Base-by-base conservation (phyloP, 2,329 filamentous ascomycete species). In the Cladophialophora bantiana region DNA sequence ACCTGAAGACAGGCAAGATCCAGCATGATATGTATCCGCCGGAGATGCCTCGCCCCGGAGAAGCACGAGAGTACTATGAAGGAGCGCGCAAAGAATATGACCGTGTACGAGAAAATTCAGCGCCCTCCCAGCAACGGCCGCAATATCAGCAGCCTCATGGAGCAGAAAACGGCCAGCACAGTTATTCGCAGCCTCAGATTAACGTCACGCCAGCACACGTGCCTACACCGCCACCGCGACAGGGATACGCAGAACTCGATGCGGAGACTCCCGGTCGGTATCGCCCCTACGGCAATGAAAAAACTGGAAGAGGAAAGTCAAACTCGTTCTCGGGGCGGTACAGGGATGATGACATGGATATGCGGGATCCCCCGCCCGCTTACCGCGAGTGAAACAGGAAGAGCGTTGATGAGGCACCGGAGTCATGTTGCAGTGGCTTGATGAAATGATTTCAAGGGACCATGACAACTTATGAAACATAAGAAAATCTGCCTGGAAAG, bases 21-120 rank as follows among this genome's bases (percentile, higher is more conserved):
- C 68, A 67, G 35, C 57, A 70, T 40, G 65, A 70, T 60, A 67
- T 71, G 67, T 64, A 62, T 42, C 70, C 70, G 18, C 70, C 70
- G 6, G 70, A 71, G 57, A 68, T 68, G 67, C 35, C 40, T 18
- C 54, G 55, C n/a, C n/a, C 34, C 4, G 53, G 50, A 15, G 62
- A 59, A 35, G 56, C 62, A n/a, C 40, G 59, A 61, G 59, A 61
- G 18, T 61, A 61, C 48, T 61, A 54, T 20, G 59, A 61, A 31
- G 59, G 59, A 1, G 56, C 42, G 3, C 18, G 54, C 9, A 45
- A 54, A 45, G 56, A 61, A 34, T 40, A 40, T 4, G 42, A 65
- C 10, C 62, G 62, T 9, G 18, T 38, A 12, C 65, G 61, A 4
- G 61, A 64, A 40, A 67, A 67, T 32, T 61, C 65, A 31, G 61